Evolutionary conservation across 139 green algal genomes (phyloP), one percentile per base, ranked within the genome.

Genomic region (Bryopsis sp.): DNA sequence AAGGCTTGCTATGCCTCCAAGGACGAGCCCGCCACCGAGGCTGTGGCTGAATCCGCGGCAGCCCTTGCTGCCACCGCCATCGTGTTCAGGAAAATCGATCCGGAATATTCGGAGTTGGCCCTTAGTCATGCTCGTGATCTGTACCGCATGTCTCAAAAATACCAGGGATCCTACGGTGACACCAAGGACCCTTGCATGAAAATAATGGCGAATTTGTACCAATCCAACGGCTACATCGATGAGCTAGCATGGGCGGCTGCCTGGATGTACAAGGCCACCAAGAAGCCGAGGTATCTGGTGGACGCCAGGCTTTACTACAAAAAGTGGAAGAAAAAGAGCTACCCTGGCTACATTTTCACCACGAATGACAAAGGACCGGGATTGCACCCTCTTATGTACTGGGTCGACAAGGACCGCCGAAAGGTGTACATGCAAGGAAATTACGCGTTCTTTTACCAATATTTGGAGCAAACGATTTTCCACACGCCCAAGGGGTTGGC

Each of bases 241-340:
- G 76, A 81, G 46, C 68, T 81, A 48, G 67, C 76, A 2, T 77
- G 58, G 28, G 76, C 76, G 0, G 76, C 67, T 2, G 70, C 69
- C 43, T 71, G 70, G 72, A 26, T 81, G 47, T 76, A 67, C 57
- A 46, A 58, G 43, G 76, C 64, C 22, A 79, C 75, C n/a, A 39
- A 48, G 3, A 70, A 72, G 39, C 4, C 15, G 28, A 28, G 24
- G 8, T 70, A 15, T 43, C 8, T 46, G 28, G 15, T 39, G 47
- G 43, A 34, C 58, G 48, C 24, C 62, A 8, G 8, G 62, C 64
- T 64, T 15, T 43, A 28, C 15, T 11, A 62, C 36, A 64, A 70
- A 8, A 15, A 70, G 48, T 8, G n/a, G 47, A 70, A 70, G 24
- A 35, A 57, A 71, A 8, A 15, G 8, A 8, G 15, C 15, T 70